phyloP scores from a whole-genome alignment of 306 rosid species.

The Psophocarpus tetragonolobus region DNA sequence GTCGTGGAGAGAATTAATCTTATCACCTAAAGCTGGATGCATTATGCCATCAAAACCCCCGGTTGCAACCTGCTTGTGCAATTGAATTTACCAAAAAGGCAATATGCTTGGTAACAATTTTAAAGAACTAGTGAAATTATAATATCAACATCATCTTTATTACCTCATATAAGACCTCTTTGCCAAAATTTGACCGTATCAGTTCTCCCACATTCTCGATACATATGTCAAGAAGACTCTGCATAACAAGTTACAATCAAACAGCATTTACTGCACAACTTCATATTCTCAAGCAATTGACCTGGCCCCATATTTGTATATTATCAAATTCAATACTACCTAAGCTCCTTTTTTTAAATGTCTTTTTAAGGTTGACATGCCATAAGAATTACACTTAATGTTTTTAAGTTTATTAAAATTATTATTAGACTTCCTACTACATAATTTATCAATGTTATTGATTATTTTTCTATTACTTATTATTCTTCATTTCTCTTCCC shows the following conservation, averaged over 20 bases:
- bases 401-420: neutral
- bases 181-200: conserved; percentile 84
- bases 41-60: conserved; percentile 89
- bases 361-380: neutral
- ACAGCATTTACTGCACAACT: conserved; percentile 25
- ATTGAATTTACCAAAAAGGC: conserved; percentile 17
- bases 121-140: neutral
- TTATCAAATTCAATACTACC: conserved; percentile 20
- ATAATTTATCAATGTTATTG: neutral
- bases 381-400: neutral
- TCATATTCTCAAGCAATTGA: conserved; percentile 21
- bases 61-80: conserved; percentile 57
- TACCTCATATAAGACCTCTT: conserved; percentile 90
- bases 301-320: neutral
- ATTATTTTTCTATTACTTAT: neutral
- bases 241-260: conserved; percentile 38
- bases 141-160: conserved; percentile 3
- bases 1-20: conserved; percentile 63
- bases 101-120: neutral
- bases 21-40: conserved; percentile 61
- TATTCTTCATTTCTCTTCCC: neutral
- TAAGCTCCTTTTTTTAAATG: neutral
- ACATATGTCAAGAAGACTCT: conserved; percentile 80
- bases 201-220: conserved; percentile 66
- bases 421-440: neutral